phyloP scores from a whole-genome alignment of 2,329 filamentous ascomycete genomes.

The Aurifilum marmelostoma region DNA sequence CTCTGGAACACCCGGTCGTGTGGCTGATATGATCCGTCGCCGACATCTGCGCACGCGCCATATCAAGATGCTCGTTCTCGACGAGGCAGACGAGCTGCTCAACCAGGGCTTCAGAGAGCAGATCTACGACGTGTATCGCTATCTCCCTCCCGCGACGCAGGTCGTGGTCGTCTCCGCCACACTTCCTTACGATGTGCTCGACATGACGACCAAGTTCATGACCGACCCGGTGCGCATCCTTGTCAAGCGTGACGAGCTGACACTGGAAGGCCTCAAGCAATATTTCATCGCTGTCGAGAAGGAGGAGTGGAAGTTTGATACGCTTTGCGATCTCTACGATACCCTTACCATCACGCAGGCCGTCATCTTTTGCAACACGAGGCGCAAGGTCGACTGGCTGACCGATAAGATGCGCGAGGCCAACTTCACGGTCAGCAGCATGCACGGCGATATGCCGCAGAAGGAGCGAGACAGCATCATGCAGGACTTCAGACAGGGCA shows the following conservation, averaged over 20 bases:
- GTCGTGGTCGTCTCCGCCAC: conserved; percentile 97
- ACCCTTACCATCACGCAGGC: conserved; percentile 99
- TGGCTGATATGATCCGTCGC: conserved; percentile 99
- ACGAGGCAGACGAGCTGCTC: conserved; percentile 97
- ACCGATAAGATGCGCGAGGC: conserved; percentile 98
- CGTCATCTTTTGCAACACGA: conserved; percentile 99
- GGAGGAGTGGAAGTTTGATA: conserved; percentile 99
- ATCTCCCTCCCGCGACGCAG: conserved; percentile 96
- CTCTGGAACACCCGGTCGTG: conserved; percentile 96
- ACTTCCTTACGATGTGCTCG: conserved; percentile 98
- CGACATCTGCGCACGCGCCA: conserved; percentile 94
- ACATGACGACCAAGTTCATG: conserved; percentile 99
- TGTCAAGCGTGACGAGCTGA: conserved; percentile 99
- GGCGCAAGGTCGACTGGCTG: conserved; percentile 99
- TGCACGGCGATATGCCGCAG: conserved; percentile 99
- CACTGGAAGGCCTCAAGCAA: conserved; percentile 99
- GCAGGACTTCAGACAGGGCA: conserved; percentile 99
- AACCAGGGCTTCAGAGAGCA: conserved; percentile 99
- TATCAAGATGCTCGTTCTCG: conserved; percentile 99
- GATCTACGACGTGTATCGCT: conserved; percentile 99
- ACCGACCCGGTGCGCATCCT: conserved; percentile 97
- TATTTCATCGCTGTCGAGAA: conserved; percentile 99
- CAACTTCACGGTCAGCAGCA: conserved; percentile 99
- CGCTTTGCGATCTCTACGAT: conserved; percentile 97
- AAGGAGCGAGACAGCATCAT: conserved; percentile 97